These are phyloP conservation scores for Flaveria robusta DNA, from an alignment of 129 eudicot species.

Conservation along the genomic window DNA sequence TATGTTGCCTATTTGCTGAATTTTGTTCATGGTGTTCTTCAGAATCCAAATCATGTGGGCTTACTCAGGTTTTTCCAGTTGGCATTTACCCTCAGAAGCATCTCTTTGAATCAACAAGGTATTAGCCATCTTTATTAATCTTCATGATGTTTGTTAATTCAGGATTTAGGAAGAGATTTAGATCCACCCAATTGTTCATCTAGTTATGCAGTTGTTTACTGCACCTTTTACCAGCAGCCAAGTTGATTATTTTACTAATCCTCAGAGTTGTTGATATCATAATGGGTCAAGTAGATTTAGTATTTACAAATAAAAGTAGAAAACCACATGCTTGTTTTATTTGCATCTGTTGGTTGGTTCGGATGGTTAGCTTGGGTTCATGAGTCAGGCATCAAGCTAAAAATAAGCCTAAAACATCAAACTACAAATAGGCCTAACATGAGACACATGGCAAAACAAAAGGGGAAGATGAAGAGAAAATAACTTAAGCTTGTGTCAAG, in stretches of 20 bases:
- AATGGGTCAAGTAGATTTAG: neutral
- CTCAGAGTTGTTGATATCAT: neutral
- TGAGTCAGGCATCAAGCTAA: neutral
- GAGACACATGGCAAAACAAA: neutral
- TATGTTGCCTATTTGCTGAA: slow-evolving; percentile 6
- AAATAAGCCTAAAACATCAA: neutral
- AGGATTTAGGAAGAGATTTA: neutral
- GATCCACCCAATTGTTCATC: neutral
- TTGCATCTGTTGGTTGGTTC: neutral
- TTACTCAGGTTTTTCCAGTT: slow-evolving; percentile 74
- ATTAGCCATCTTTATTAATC: slow-evolving; percentile 8
- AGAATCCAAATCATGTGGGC: slow-evolving; percentile 60
- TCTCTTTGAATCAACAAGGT: slow-evolving; percentile 68
- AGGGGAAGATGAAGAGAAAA: neutral
- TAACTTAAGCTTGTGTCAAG: neutral
- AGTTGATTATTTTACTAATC: neutral
- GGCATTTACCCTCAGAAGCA: slow-evolving; percentile 70
- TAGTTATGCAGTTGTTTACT: neutral
- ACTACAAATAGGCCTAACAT: neutral
- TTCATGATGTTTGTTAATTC: neutral
- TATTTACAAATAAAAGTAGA: neutral
- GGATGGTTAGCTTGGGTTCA: neutral
- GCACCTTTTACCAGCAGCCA: neutral
- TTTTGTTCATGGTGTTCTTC: slow-evolving; percentile 30
- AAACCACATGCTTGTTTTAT: neutral